Evolutionary conservation across 2,329 filamentous ascomycete genomes (phyloP).

Genomic region (Nigrograna mackinnonii): DNA sequence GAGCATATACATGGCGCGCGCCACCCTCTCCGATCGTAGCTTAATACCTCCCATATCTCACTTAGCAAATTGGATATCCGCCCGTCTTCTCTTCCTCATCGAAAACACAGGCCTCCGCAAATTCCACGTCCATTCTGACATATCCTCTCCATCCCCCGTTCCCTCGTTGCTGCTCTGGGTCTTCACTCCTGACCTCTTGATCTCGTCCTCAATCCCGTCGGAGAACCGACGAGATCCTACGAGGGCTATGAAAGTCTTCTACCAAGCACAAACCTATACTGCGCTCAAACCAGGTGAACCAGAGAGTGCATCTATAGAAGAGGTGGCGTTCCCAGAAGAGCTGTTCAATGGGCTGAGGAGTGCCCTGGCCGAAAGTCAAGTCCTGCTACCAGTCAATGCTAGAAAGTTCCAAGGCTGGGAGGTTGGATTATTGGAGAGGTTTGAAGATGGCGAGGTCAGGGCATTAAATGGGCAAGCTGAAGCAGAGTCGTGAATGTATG

Average conservation of each 20-base stretch:
- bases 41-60: background rate
- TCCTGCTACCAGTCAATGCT: constrained; percentile 59
- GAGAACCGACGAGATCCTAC: constrained; percentile 37
- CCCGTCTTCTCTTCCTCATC: constrained; percentile 59
- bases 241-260: constrained; percentile 63
- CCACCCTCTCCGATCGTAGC: constrained; percentile 4
- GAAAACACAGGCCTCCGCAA: constrained; percentile 60
- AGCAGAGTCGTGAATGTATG: too few relatives aligned
- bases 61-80: constrained; percentile 50
- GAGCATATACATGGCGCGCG: constrained; percentile 37
- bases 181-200: constrained; percentile 62
- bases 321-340: constrained; percentile 54
- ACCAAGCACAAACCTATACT: constrained; percentile 40
- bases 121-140: constrained; percentile 54
- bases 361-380: constrained; percentile 54
- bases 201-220: constrained; percentile 51
- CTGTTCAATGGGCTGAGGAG: constrained; percentile 52
- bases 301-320: constrained; percentile 51
- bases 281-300: constrained; percentile 30
- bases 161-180: constrained; percentile 55
- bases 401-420: constrained; percentile 68
- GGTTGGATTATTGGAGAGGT: constrained; percentile 65
- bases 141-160: constrained; percentile 6
- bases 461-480: too few relatives aligned
- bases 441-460: constrained; percentile 36